Conservation (phyloP, 495 filamentous ascomycete genomes). For the Trichoderma asperelloides region DNA sequence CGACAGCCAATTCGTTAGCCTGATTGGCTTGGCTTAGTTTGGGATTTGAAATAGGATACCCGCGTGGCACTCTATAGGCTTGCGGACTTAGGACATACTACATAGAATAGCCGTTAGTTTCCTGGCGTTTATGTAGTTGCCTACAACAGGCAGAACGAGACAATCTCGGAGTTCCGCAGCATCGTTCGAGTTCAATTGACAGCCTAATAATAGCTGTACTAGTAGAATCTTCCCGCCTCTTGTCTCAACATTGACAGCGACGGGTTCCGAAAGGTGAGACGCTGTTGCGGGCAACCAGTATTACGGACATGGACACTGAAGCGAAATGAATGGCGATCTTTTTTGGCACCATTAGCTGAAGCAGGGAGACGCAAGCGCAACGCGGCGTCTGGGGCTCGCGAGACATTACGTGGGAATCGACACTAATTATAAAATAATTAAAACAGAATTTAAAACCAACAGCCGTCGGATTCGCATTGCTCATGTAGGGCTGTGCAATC, state of each 20-base stretch:
- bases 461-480: neutral
- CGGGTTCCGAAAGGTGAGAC: neutral
- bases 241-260: neutral
- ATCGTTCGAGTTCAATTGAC: neutral
- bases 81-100: neutral
- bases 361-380: constrained; percentile 7
- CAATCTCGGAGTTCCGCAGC: neutral
- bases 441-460: neutral
- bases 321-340: neutral
- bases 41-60: neutral
- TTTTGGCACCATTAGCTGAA: neutral
- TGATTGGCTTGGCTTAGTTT: neutral
- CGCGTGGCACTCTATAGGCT: neutral
- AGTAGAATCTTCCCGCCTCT: neutral
- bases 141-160: neutral
- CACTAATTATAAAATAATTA: neutral
- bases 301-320: neutral
- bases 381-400: neutral
- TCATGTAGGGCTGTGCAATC: neutral
- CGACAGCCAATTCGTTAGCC: neutral
- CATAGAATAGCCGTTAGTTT: neutral
- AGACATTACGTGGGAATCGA: neutral
- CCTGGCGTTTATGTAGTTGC: no score
- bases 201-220: neutral
- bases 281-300: neutral